Conservation (phyloP, 768 basidiomycete genomes). For the Cyathus striatus region DNA sequence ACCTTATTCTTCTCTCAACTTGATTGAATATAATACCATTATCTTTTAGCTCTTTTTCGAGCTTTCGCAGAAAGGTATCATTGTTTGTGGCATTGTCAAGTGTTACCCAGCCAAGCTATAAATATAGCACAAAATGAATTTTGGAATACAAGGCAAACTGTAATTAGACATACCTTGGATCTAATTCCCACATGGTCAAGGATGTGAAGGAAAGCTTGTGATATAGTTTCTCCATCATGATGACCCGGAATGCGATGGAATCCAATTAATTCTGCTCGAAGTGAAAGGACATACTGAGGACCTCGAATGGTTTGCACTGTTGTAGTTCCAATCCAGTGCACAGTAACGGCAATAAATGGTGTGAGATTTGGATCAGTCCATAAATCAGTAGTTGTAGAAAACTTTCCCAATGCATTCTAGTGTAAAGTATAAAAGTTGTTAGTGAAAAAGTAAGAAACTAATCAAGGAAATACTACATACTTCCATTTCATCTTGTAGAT, state of each 20-base stretch:
- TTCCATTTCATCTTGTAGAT: not conserved
- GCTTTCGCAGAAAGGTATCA: not conserved
- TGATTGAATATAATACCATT: not conserved
- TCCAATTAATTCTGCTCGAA: not conserved
- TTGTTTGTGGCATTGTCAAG: not conserved
- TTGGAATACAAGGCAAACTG: not conserved
- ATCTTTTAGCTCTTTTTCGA: not conserved
- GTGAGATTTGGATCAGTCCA: not conserved
- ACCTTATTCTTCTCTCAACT: not conserved
- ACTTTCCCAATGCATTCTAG: not conserved
- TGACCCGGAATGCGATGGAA: not conserved
- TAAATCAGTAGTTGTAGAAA: not conserved
- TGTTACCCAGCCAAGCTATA: not conserved
- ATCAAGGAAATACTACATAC: not conserved
- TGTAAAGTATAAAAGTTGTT: too few relatives aligned
- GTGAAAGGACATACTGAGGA: not conserved
- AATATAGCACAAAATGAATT: too few relatives aligned
- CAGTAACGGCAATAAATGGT: not conserved
- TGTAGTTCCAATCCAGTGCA: not conserved
- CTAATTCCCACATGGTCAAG: not conserved
- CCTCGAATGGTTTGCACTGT: not conserved
- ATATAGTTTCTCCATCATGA: not conserved
- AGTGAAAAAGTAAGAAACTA: not conserved
- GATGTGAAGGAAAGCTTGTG: not conserved
- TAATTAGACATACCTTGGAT: not conserved